Evolutionary conservation across 768 basidiomycete genomes (phyloP), one percentile per base, ranked within the genome.

Genomic region (Fibroporia radiculosa): DNA sequence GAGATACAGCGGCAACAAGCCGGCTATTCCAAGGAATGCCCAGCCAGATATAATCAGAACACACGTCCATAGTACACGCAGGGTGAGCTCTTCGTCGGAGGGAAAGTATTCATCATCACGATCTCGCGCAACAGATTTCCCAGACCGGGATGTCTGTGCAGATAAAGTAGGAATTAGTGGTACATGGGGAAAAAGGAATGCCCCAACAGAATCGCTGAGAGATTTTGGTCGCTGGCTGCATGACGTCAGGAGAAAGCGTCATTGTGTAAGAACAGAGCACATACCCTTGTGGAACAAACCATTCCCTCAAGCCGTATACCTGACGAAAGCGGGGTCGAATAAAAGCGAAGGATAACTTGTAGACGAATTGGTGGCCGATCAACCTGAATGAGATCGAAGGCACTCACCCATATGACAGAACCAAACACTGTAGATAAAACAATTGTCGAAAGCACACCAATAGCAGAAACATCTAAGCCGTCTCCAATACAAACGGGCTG

Each of bases 231-330:
- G 82, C 25, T 79, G 62, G 40, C 84, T 86, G 44, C 33, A 42
- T 36, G 24, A 36, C 58, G 40, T 57, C 49, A 46, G 47, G n/a
- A 44, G 32, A n/a, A 38, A 31, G 39, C 40, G 32, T 13, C 16
- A n/a, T n/a, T 18, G 18, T 19, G 40, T 18, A 46, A n/a, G 13
- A 29, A n/a, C 16, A 40, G 13, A 10, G 10, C 2, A 71, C 80
- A 64, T 58, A 88, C 84, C 75, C 74, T 62, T 70, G 74, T 36
- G 74, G 77, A 13, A 81, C 72, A 59, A 89, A 89, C 85, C 85
- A 89, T 57, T 86, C 83, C 56, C 85, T 67, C 38, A 82, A 59
- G 16, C 67, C 81, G 53, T 87, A 89, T 12, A 89, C 57, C 65
- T 86, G 81, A 44, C 84, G 75, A 54, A 77, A 80, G 43, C 73